phyloP scores from a whole-genome alignment of 331 rosid species.

The Erythrophleum ivorense region DNA sequence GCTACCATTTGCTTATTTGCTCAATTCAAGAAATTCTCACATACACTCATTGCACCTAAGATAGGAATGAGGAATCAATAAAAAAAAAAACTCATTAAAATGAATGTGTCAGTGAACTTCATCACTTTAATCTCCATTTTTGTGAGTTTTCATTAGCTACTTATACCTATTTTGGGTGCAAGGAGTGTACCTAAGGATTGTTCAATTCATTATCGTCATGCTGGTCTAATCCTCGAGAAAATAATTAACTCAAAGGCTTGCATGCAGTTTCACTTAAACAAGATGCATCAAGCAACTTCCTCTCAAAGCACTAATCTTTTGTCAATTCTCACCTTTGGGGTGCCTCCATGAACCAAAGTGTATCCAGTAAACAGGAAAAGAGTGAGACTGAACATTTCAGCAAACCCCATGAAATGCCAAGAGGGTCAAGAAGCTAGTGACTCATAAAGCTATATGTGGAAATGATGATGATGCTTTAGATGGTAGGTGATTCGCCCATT shows the following conservation, averaged over 20 bases:
- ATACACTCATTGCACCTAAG: too few relatives aligned
- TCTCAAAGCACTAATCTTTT: neutral
- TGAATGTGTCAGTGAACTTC: too few relatives aligned
- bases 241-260: neutral
- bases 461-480: slow-evolving; percentile 18
- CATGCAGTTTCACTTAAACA: too few relatives aligned
- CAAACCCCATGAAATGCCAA: slow-evolving; percentile 41
- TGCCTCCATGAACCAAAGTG: slow-evolving; percentile 53
- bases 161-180: too few relatives aligned
- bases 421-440: slow-evolving; percentile 1
- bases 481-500: slow-evolving; percentile 38
- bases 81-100: too few relatives aligned
- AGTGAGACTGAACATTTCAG: slow-evolving; percentile 35
- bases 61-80: too few relatives aligned
- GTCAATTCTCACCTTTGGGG: slow-evolving; percentile 56
- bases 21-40: too few relatives aligned
- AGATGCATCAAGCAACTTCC: too few relatives aligned
- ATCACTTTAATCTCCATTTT: too few relatives aligned
- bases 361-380: slow-evolving; percentile 49
- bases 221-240: neutral
- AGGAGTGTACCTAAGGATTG: too few relatives aligned
- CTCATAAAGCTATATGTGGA: slow-evolving; percentile 26
- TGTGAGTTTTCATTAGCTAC: too few relatives aligned
- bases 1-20: neutral
- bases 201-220: neutral